A percentile compares a stretch with the other conserved stretches of the same genome.
phyloP scores from a whole-genome alignment of 768 basidiomycete genomes.

The Pholiota microspora region DNA sequence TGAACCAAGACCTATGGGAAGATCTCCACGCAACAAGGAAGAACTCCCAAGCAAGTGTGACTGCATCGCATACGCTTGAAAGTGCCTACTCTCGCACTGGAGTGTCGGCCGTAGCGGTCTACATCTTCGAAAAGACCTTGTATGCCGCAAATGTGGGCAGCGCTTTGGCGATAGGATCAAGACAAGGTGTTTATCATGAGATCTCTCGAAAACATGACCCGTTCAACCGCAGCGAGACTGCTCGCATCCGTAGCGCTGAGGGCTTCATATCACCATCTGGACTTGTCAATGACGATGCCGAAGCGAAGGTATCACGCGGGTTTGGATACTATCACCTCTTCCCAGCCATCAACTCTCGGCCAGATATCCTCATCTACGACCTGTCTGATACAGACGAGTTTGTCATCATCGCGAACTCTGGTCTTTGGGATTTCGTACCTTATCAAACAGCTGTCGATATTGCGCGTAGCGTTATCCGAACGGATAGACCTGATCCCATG shows the following conservation, averaged over 20 bases:
- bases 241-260: conserved; percentile 86
- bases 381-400: conserved; percentile 90
- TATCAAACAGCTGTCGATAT: conserved; percentile 97
- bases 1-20: conserved; percentile 83
- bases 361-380: conserved; percentile 67
- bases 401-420: conserved; percentile 90
- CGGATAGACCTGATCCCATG: conserved; percentile 56
- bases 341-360: conserved; percentile 88
- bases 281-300: conserved; percentile 72
- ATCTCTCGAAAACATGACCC: conserved; percentile 87
- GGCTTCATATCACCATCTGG: conserved; percentile 94
- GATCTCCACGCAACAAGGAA: conserved; percentile 62
- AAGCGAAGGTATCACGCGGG: conserved; percentile 86
- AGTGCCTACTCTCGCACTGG: conserved; percentile 59
- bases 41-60: conserved; percentile 64
- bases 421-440: conserved; percentile 91
- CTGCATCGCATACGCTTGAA: conserved; percentile 35
- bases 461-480: conserved; percentile 78
- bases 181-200: conserved; percentile 67
- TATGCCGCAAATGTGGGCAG: conserved; percentile 91
- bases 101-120: conserved; percentile 84
- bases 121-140: conserved; percentile 75
- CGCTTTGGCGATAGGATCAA: conserved; percentile 82
- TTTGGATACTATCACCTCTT: conserved; percentile 92
- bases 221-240: conserved; percentile 80